Percentiles rank a stretch among this genome's conserved stretches.
These are phyloP conservation scores for Colletotrichum noveboracense DNA, from an alignment of 2,329 filamentous ascomycete genomes.

Conservation along the genomic window DNA sequence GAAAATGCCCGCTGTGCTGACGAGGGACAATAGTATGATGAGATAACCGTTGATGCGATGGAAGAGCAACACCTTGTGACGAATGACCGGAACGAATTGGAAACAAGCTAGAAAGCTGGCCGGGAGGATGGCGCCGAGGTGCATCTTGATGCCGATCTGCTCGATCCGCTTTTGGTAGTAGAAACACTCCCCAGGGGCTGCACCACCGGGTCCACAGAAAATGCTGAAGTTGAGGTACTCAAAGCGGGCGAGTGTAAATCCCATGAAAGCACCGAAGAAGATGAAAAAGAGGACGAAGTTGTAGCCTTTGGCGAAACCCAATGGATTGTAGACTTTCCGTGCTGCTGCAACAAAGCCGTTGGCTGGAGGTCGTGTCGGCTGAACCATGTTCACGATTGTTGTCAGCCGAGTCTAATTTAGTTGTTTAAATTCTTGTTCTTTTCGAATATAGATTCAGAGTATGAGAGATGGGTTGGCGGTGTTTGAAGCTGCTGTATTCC, in stretches of 20 bases:
- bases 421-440: not conserved
- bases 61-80: slow-evolving; percentile 53
- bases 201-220: slow-evolving; percentile 28
- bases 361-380: slow-evolving; percentile 6
- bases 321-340: slow-evolving; percentile 41
- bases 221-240: slow-evolving; percentile 46
- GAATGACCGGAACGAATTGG: slow-evolving; percentile 54
- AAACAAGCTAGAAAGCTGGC: slow-evolving; percentile 47
- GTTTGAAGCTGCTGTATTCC: not conserved
- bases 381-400: not conserved
- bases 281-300: slow-evolving; percentile 62
- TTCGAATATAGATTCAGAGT: not conserved
- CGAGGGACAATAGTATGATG: slow-evolving; percentile 50
- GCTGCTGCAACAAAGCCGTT: slow-evolving; percentile 25
- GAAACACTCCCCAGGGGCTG: slow-evolving; percentile 42
- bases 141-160: slow-evolving; percentile 48
- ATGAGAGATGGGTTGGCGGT: not conserved
- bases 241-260: slow-evolving; percentile 53
- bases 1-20: slow-evolving; percentile 52
- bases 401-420: not conserved
- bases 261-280: slow-evolving; percentile 49
- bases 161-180: slow-evolving; percentile 32
- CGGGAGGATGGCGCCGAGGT: slow-evolving; percentile 50
- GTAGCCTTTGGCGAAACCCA: slow-evolving; percentile 63
- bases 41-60: slow-evolving; percentile 68